Conservation (phyloP, 768 basidiomycete species). For the Heimioporus sp. region DNA sequence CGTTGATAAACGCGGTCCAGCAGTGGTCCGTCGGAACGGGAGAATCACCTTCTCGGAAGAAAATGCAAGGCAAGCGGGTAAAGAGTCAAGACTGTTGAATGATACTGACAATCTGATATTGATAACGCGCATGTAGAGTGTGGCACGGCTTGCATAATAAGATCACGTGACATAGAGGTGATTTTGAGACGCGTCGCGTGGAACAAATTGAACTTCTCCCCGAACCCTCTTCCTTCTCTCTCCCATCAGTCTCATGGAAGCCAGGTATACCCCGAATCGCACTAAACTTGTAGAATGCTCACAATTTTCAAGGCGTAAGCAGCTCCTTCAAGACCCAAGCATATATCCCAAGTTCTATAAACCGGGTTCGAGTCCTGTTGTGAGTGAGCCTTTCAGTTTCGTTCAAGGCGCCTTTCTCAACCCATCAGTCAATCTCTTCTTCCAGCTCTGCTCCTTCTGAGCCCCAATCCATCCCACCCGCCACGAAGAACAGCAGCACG, state of each 20-base stretch:
- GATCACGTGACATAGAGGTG: conserved; percentile 15
- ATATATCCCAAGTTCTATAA: conserved; percentile 31
- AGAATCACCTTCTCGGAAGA: no score
- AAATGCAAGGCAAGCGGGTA: no score
- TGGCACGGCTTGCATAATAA: no score
- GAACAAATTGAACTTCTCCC: no score
- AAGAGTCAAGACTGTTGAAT: no score
- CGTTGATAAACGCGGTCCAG: no score
- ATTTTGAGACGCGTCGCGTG: conserved; percentile 31
- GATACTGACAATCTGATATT: no score
- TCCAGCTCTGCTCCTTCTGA: conserved; percentile 19
- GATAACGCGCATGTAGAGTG: no score
- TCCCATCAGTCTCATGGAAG: background rate
- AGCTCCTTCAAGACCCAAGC: conserved; percentile 23
- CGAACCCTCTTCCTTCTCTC: no score
- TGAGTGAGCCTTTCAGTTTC: conserved; percentile 9
- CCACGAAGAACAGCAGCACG: conserved; percentile 4
- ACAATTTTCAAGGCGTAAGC: conserved; percentile 20
- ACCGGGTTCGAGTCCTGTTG: conserved; percentile 20
- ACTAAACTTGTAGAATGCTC: background rate
- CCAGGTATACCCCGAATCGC: no score
- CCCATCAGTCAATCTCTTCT: conserved; percentile 24
- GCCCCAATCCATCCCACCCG: conserved; percentile 17
- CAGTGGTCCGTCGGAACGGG: no score
- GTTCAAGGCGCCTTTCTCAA: background rate